Conservation (phyloP, 78 protist species). For the Dictyostelium intermedium region DNA sequence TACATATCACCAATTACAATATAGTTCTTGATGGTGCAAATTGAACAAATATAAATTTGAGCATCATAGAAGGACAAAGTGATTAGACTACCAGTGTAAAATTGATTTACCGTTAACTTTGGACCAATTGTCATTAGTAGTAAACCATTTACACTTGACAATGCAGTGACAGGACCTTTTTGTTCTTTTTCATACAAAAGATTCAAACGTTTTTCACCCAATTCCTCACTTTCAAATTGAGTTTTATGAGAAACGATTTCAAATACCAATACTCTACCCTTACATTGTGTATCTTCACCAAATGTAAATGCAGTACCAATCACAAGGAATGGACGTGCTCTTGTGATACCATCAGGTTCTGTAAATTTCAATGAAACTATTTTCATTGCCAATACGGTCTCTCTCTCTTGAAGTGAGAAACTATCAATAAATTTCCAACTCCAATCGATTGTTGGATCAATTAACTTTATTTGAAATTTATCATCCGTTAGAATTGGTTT, state of each 20-base stretch:
- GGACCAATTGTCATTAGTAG: slow-evolving; percentile 82
- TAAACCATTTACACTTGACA: slow-evolving; percentile 49
- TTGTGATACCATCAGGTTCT: slow-evolving; percentile 37
- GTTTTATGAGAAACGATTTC: slow-evolving; percentile 66
- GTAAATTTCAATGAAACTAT: slow-evolving; percentile 20
- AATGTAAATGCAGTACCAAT: slow-evolving; percentile 77
- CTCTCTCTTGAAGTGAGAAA: slow-evolving; percentile 47
- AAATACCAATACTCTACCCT: slow-evolving; percentile 75
- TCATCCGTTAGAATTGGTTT: slow-evolving; percentile 32
- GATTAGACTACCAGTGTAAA: slow-evolving; percentile 6
- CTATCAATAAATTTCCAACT: slow-evolving; percentile 33
- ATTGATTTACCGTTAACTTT: slow-evolving; percentile 49
- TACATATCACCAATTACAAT: slow-evolving; percentile 75
- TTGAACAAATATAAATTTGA: slow-evolving; percentile 62
- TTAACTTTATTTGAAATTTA: slow-evolving; percentile 46
- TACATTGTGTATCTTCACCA: slow-evolving; percentile 76
- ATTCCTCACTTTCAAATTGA: slow-evolving; percentile 26
- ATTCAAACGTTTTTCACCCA: slow-evolving; percentile 36
- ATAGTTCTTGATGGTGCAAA: slow-evolving; percentile 64
- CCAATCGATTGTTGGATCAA: slow-evolving; percentile 54
- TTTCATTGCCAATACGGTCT: slow-evolving; percentile 41
- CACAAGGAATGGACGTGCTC: slow-evolving; percentile 50
- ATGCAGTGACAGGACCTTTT: slow-evolving; percentile 75
- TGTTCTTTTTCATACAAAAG: slow-evolving; percentile 70
- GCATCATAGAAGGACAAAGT: slow-evolving; percentile 82